Evolutionary conservation across 2,329 filamentous ascomycete genomes (phyloP), one percentile per base, ranked within the genome.

Genomic region (Trichoderma sp.): DNA sequence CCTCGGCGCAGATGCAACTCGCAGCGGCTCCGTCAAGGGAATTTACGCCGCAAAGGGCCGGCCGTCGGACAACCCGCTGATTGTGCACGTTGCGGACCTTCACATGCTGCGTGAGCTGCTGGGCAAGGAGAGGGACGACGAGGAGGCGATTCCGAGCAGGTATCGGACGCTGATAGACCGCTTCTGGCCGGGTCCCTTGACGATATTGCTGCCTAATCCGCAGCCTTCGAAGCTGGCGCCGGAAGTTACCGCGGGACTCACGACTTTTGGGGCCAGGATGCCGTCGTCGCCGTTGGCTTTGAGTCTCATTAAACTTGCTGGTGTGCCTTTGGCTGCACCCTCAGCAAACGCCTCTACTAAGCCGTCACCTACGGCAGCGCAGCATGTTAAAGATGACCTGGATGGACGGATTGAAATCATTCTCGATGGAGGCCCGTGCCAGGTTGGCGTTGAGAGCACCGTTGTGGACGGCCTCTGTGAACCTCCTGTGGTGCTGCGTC

Each of bases 101-200:
- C 82, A 87, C 26, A 96, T 97, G 87, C 84, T 97, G 71, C 86
- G 91, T 69, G 81, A 82, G 4, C 80, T 97, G 11, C 83, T 97
- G 43, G 77, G 75, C 9, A 75, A 74, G 4, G 9, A 72, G 50
- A n/a, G 73, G 57, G 73, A 67, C 28, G 73, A 74, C 1, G 73
- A 78, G 11, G 84, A 85, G 73, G 78, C 79, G 4, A 85, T 98
- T 55, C 94, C 95, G 0, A 80, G 84, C 1, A 92, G 95, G 76
- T 99, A 99, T 82, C 85, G 86, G 71, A 85, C 93, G 0, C 82
- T 99, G 26, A 93, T 98, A 71, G 83, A 89, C 70, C 86, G 85
- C 57, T 99, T 98, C 85, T 99, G 96, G 96, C 96, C 96, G 0
- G 96, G 96, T 0, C 95, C 96, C 0, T 82, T 99, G 68, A 99